Base-by-base conservation (phyloP, 106 monocot genomes). In the Allium sativum region DNA sequence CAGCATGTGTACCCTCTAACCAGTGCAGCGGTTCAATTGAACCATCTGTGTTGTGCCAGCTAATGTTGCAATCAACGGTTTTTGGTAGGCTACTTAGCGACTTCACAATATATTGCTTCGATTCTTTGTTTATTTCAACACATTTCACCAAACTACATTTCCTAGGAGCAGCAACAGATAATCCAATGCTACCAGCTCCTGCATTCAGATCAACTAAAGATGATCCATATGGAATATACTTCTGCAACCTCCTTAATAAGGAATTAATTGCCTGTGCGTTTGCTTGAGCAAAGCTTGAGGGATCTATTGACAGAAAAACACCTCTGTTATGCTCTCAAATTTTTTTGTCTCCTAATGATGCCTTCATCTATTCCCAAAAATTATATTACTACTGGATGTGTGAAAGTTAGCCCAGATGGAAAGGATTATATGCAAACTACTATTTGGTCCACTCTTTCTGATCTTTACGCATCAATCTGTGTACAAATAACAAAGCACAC, bases 321-420 rank as follows among this genome's bases (percentile, higher is more conserved):
- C 95, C 95, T 44, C 95, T 90, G 69, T 84, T 65, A 74, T 76
- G 95, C 59, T 96, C 95, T 90, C 95, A 90, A 45, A 90, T 82
- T 54, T 96, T 87, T 53, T 67, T 81, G 67, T 96, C 84, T 18
- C 95, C 95, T n/a, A 31, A 58, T 90, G 75, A 81, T 90, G 95
- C 53, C 79, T 90, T 90, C 95, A 96, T 60, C 90, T 96, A 62
- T 84, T 78, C 68, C 95, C 95, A 76, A 96, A 96, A 68, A 96
- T 96, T 65, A 82, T 71, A 69, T 90, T 90, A 62, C 76, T 84
- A 44, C 59, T 70, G 71, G 96, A 87, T 58, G 96, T 91, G 64
- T 96, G 96, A 78, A 96, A 96, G 73, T 96, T 96, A 40, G 52
- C 91, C 96, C 96, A 96, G 75, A 96, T 70, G 10, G 96, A 96